Percentiles rank a stretch among this genome's conserved stretches.
These are phyloP conservation scores for Russula sp. DNA, from an alignment of 768 basidiomycete species.

Conservation along the genomic window DNA sequence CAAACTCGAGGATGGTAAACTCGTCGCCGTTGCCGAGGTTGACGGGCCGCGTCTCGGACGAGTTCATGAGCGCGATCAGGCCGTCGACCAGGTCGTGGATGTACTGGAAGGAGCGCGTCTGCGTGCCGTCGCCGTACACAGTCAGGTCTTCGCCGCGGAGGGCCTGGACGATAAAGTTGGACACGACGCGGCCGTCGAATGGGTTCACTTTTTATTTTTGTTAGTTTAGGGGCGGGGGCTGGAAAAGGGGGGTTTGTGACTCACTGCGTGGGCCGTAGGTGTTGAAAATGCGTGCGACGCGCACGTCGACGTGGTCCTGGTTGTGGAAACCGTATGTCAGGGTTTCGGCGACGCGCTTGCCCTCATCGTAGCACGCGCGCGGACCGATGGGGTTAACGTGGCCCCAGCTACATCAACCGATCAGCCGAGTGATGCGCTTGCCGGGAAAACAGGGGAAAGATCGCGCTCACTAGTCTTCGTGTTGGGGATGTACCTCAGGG, in stretches of 20 bases:
- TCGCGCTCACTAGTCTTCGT: conserved; percentile 78
- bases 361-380: conserved; percentile 99
- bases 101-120: conserved; percentile 96
- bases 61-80: conserved; percentile 91
- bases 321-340: conserved; percentile 93
- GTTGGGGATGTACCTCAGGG: conserved; percentile 96
- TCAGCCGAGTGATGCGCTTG: conserved; percentile 17
- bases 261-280: conserved; percentile 80
- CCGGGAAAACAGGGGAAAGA: not conserved
- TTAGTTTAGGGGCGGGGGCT: too few relatives aligned
- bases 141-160: conserved; percentile 96
- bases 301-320: conserved; percentile 92
- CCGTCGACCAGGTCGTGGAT: conserved; percentile 97
- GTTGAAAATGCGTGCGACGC: conserved; percentile 98
- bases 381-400: conserved; percentile 98
- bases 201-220: conserved; percentile 94
- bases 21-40: conserved; percentile 96
- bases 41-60: conserved; percentile 84
- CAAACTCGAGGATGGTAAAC: conserved; percentile 93
- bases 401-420: conserved; percentile 61
- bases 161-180: conserved; percentile 98
- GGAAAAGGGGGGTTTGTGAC: conserved; percentile 27
- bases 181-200: conserved; percentile 93
- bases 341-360: conserved; percentile 98
- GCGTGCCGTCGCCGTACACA: conserved; percentile 88